A percentile compares a stretch with the other conserved stretches of the same genome.
phyloP scores from a whole-genome alignment of 352 stramenopile genomes.

The Pilasporangium apinafurcum region DNA sequence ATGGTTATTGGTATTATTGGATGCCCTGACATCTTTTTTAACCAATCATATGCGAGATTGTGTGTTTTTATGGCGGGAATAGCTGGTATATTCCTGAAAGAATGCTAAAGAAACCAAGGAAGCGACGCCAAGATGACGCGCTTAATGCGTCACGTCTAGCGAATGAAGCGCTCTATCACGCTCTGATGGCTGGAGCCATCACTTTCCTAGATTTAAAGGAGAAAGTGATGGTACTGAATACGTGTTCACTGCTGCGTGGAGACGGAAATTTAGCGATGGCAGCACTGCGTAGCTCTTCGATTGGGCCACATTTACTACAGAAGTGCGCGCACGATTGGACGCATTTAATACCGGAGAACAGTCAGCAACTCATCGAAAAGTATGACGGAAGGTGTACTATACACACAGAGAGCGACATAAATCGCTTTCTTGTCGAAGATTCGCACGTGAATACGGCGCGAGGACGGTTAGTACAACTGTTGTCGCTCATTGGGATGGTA shows the following conservation, averaged over 20 bases:
- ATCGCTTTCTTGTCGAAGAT: constrained; percentile 17
- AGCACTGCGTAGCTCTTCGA: constrained; percentile 16
- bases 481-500: constrained; percentile 20
- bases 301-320: constrained; percentile 21
- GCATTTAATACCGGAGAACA: constrained; percentile 13
- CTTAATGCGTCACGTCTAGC: too few relatives aligned
- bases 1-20: too few relatives aligned
- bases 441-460: constrained; percentile 8
- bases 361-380: constrained; percentile 3
- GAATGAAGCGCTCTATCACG: constrained; percentile 14
- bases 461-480: constrained; percentile 13
- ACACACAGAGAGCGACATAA: constrained; percentile 13
- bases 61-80: too few relatives aligned
- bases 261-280: constrained; percentile 13
- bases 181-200: constrained; percentile 13
- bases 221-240: constrained; percentile 15
- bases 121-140: too few relatives aligned
- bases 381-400: constrained; percentile 12
- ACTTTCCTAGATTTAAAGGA: constrained; percentile 20
- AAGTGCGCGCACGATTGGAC: constrained; percentile 21
- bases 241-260: constrained; percentile 18
- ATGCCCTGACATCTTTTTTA: too few relatives aligned
- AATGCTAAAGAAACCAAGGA: too few relatives aligned
- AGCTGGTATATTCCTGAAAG: too few relatives aligned
- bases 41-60: too few relatives aligned